Percentiles rank a stretch among this genome's conserved stretches.
phyloP scores from a whole-genome alignment of 2,329 filamentous ascomycete genomes.

The Dactylellina parvicollis region DNA sequence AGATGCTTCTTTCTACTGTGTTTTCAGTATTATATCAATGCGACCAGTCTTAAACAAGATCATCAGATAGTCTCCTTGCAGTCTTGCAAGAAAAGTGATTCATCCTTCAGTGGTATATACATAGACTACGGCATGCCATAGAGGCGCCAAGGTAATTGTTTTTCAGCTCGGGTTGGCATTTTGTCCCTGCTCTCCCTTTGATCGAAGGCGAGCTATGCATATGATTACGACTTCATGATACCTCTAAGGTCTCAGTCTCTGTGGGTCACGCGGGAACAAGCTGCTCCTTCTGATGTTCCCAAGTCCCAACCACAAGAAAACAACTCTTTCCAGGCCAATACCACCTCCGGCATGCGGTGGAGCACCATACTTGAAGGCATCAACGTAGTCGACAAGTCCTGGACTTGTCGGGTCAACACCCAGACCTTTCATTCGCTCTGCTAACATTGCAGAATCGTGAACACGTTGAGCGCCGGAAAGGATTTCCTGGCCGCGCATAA shows the following conservation, averaged over 20 bases:
- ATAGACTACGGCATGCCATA: not conserved
- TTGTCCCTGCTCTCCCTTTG: too few relatives aligned
- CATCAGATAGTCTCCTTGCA: too few relatives aligned
- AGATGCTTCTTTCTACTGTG: too few relatives aligned
- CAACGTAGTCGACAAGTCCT: conserved; percentile 89
- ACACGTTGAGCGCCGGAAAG: conserved; percentile 92
- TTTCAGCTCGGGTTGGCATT: not conserved
- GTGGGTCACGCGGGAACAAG: conserved; percentile 58
- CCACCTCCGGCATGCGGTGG: conserved; percentile 92
- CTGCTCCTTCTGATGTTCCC: conserved; percentile 58
- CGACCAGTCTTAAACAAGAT: too few relatives aligned
- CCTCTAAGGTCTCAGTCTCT: conserved; percentile 57
- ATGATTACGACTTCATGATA: too few relatives aligned
- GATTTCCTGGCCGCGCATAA: conserved; percentile 92
- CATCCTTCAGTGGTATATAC: not conserved
- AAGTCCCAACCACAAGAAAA: conserved; percentile 62
- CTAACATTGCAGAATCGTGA: conserved; percentile 78
- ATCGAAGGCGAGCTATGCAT: too few relatives aligned
- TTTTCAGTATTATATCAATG: too few relatives aligned
- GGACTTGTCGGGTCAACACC: conserved; percentile 79
- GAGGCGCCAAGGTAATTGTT: too few relatives aligned
- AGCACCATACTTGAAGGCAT: conserved; percentile 84
- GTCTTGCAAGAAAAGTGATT: not conserved
- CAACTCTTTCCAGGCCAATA: conserved; percentile 87
- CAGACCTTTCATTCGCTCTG: conserved; percentile 78